A percentile compares a stretch with the other conserved stretches of the same genome.
Conservation (phyloP, 441 rosid species). For the Sinapis alba region DNA sequence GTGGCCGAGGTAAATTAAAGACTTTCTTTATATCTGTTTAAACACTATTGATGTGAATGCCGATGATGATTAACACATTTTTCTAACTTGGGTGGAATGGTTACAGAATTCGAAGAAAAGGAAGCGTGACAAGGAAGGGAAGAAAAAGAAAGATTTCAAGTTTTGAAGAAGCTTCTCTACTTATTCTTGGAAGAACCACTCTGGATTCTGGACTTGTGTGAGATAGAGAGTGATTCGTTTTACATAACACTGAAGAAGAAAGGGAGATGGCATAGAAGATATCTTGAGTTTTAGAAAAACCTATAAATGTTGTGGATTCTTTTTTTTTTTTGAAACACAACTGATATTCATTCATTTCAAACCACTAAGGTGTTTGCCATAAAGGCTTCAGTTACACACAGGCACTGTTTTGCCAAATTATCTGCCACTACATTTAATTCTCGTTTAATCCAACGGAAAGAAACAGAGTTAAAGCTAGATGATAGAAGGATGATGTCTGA, state of each 20-base stretch:
- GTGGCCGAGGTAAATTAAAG: constrained; percentile 90
- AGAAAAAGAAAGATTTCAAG: constrained; percentile 96
- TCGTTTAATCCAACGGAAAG: too few relatives aligned
- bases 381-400: too few relatives aligned
- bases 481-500: too few relatives aligned
- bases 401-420: too few relatives aligned
- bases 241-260: not conserved
- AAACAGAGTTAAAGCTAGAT: too few relatives aligned
- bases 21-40: not conserved
- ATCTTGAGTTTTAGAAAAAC: constrained; percentile 6
- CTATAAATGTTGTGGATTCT: constrained; percentile 1
- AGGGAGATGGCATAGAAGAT: not conserved
- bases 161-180: constrained; percentile 47
- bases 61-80: constrained; percentile 3
- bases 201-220: constrained; percentile 1
- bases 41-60: not conserved
- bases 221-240: not conserved
- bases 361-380: too few relatives aligned
- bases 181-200: not conserved
- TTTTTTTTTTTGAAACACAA: too few relatives aligned
- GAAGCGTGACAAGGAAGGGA: constrained; percentile 95
- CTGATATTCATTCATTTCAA: too few relatives aligned
- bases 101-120: constrained; percentile 93
- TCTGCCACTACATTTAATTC: too few relatives aligned
- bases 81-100: constrained; percentile 53